These are phyloP conservation scores for Fusarium globosum DNA, from an alignment of 2,329 filamentous ascomycete genomes.

Conservation along the genomic window DNA sequence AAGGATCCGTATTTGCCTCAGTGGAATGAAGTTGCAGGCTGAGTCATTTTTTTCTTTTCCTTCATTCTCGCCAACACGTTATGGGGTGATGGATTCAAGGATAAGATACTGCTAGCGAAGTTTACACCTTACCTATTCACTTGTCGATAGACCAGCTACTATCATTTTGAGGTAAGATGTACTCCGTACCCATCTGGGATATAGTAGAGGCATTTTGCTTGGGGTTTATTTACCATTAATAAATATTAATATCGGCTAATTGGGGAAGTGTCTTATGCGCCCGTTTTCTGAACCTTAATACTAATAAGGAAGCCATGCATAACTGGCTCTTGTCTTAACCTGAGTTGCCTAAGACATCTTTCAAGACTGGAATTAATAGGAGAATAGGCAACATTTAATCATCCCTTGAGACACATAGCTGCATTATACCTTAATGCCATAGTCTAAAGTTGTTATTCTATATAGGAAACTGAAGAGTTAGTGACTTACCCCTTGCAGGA, in stretches of 20 bases:
- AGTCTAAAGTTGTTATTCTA: background rate
- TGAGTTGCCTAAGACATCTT: fast-evolving
- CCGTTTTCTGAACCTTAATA: background rate
- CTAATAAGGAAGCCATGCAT: background rate
- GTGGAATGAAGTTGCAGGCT: background rate
- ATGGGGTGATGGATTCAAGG: background rate
- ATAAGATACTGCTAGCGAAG: background rate
- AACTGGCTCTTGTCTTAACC: background rate
- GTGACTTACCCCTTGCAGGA: fast-evolving
- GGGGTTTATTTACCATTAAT: too few relatives aligned
- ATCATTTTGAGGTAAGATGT: fast-evolving
- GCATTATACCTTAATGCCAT: too few relatives aligned
- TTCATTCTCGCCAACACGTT: fast-evolving
- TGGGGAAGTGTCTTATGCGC: background rate
- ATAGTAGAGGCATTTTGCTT: background rate
- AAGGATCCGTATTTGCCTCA: background rate
- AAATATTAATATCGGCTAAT: background rate
- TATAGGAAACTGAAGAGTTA: fast-evolving
- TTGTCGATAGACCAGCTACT: background rate
- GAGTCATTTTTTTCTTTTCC: background rate
- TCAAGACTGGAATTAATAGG: fast-evolving
- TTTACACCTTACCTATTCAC: background rate
- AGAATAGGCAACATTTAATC: background rate
- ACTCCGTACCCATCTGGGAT: too few relatives aligned
- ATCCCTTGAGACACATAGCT: too few relatives aligned